Base-by-base conservation (phyloP, 1,284 basidiomycete genomes). In the Xerocomus nothofagi region DNA sequence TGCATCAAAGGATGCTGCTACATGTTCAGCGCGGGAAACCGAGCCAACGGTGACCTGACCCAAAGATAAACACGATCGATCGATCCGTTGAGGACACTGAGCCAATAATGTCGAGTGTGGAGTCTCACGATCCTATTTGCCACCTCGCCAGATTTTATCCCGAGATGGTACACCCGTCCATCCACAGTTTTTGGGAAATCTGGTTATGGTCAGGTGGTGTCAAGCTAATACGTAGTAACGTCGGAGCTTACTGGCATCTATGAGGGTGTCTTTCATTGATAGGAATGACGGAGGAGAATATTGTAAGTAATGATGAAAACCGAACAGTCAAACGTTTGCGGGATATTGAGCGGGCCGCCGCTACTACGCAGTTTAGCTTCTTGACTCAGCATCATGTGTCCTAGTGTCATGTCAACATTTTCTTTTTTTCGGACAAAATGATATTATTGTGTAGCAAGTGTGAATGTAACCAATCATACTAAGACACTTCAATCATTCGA, bases 121-220 rank as follows among this genome's bases (percentile, higher is more conserved):
- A 39, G 39, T 29, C 80, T 64, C 64, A 88, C 87, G 59, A 92
- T 87, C 40, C 88, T 80, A 68, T 91, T 92, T 40, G 91, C 87
- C 20, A 92, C 84, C 63, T 91, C 85, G 18, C 88, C 88, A 34
- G 78, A 73, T 44, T 80, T 77, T 53, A 90, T 67, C 36, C 86
- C 87, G n/a, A 90, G 77, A 68, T 90, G 87, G 66, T 90, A 90
- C 44, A 88, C 85, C 52, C 85, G 81, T 44, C 78, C 77, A 64
- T 86, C 84, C 37, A 74, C 73, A 39, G 86, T 86, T 49, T 80
- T 78, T 49, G 87, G 88, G 61, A 89, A 88, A 71, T 90, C 87
- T 90, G 52, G 38, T 57, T 43, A 44, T 32, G 17, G 49, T 56
- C 26, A 47, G 31, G 40, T 23, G 32, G n/a, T 3, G 9, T 34